Evolutionary conservation across 305 asterid species (phyloP).

Genomic region (Euphrasia arctica): DNA sequence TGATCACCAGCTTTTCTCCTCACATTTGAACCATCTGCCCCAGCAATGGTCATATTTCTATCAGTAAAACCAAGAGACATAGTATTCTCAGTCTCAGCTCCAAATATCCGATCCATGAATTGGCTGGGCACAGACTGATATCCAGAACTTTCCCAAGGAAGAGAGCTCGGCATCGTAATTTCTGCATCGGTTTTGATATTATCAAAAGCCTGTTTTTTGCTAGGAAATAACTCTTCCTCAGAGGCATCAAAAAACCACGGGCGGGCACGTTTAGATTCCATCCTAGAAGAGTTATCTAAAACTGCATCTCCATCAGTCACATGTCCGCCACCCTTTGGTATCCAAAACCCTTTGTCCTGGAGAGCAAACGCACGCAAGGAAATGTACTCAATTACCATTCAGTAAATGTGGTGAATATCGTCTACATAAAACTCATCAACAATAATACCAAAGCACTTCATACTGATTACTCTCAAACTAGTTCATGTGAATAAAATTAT

Average conservation of each 20-base stretch:
- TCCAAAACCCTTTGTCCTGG: slow-evolving; percentile 81
- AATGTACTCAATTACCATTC: slow-evolving; percentile 5
- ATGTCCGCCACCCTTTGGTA: slow-evolving; percentile 62
- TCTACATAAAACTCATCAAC: not conserved
- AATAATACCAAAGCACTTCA: not conserved
- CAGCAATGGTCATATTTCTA: slow-evolving; percentile 39
- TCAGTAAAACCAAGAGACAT: slow-evolving; percentile 35
- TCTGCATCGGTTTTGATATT: slow-evolving; percentile 47
- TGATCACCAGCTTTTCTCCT: slow-evolving; percentile 36
- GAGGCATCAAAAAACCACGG: slow-evolving; percentile 61
- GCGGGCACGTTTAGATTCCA: slow-evolving; percentile 63
- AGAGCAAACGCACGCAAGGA: slow-evolving; percentile 23
- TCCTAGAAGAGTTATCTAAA: slow-evolving; percentile 56
- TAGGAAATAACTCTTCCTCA: slow-evolving; percentile 62
- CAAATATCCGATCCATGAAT: slow-evolving; percentile 69
- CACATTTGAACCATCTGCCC: slow-evolving; percentile 34
- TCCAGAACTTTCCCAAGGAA: slow-evolving; percentile 70
- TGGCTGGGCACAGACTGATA: slow-evolving; percentile 53
- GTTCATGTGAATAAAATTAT: not conserved
- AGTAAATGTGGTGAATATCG: not conserved
- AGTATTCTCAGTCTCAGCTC: slow-evolving; percentile 38
- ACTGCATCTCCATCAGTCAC: slow-evolving; percentile 52
- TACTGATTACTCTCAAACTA: not conserved
- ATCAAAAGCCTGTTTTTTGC: slow-evolving; percentile 68
- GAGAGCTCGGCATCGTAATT: slow-evolving; percentile 38